Conservation (phyloP, 2,329 filamentous ascomycete species). For the Pleurostoma richardsiae region DNA sequence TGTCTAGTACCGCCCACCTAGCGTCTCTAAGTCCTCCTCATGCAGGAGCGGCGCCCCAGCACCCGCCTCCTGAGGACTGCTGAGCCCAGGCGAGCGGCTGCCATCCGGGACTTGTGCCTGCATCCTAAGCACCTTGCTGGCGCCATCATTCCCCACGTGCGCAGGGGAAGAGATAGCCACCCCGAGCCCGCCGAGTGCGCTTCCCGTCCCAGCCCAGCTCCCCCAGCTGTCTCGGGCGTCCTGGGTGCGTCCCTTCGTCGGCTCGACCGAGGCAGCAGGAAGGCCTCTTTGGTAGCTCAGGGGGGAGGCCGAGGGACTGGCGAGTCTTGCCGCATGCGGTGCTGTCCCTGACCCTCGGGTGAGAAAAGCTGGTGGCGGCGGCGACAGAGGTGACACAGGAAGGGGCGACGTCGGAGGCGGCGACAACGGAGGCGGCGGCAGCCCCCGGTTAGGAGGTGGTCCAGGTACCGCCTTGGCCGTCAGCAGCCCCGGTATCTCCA, state of each 20-base stretch:
- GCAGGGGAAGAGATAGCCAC: too few relatives aligned
- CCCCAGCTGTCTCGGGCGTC: conserved; percentile 6
- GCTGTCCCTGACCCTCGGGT: conserved; percentile 2
- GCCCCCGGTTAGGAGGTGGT: conserved; percentile 3
- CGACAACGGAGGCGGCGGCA: conserved; percentile 3
- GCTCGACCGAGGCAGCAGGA: neutral
- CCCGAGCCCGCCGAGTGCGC: too few relatives aligned
- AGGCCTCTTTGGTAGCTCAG: neutral
- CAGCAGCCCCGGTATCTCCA: conserved; percentile 29
- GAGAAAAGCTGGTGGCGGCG: neutral
- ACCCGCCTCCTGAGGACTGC: too few relatives aligned
- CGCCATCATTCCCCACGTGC: too few relatives aligned
- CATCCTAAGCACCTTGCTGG: too few relatives aligned
- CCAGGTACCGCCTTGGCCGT: conserved; percentile 3
- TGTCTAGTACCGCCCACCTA: too few relatives aligned
- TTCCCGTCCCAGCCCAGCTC: conserved; percentile 1
- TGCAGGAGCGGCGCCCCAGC: too few relatives aligned
- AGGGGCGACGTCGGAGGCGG: neutral
- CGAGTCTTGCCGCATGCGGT: conserved; percentile 1
- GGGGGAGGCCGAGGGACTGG: neutral
- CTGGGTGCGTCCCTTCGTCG: neutral
- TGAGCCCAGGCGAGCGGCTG: too few relatives aligned
- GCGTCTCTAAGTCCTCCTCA: too few relatives aligned
- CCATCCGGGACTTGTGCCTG: too few relatives aligned
- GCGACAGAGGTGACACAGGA: neutral